phyloP scores from a whole-genome alignment of 495 filamentous ascomycete genomes.

The Patellaria atrata region DNA sequence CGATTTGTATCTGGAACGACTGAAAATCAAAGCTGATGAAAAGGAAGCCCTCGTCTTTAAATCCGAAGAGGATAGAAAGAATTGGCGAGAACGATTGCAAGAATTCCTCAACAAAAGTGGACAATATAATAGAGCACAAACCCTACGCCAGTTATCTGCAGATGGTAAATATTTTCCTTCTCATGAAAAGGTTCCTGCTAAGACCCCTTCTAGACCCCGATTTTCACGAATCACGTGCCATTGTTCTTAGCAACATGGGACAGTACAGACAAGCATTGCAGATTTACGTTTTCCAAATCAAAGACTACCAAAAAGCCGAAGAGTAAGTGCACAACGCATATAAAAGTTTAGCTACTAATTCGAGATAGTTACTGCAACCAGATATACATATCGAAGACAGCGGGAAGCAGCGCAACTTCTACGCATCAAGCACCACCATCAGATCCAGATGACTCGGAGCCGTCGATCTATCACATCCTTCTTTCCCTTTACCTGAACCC shows the following conservation, averaged over 20 bases:
- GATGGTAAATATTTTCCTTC: conserved; percentile 44
- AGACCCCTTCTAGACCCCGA: conserved; percentile 50
- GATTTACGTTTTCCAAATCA: conserved; percentile 90
- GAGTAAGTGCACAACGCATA: conserved; percentile 43
- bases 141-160: conserved; percentile 57
- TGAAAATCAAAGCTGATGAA: conserved; percentile 31
- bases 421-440: conserved; percentile 24
- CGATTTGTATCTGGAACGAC: conserved; percentile 53
- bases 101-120: conserved; percentile 59
- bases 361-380: conserved; percentile 69
- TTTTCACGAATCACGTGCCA: conserved; percentile 81
- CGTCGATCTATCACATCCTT: conserved; percentile 80
- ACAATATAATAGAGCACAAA: conserved; percentile 66
- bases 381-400: conserved; percentile 47
- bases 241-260: conserved; percentile 89
- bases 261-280: conserved; percentile 86
- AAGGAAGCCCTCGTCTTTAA: conserved; percentile 24
- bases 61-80: conserved; percentile 37
- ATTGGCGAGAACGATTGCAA: conserved; percentile 51
- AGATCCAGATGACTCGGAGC: conserved; percentile 41
- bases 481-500: conserved; percentile 82
- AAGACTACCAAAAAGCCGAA: conserved; percentile 80
- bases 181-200: neutral
- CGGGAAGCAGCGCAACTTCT: conserved; percentile 6
- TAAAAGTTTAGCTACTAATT: neutral